Percentiles rank a stretch among this genome's conserved stretches.
Evolutionary conservation across 129 eudicot species (phyloP).

Genomic region (Oenanthe sinensis): DNA sequence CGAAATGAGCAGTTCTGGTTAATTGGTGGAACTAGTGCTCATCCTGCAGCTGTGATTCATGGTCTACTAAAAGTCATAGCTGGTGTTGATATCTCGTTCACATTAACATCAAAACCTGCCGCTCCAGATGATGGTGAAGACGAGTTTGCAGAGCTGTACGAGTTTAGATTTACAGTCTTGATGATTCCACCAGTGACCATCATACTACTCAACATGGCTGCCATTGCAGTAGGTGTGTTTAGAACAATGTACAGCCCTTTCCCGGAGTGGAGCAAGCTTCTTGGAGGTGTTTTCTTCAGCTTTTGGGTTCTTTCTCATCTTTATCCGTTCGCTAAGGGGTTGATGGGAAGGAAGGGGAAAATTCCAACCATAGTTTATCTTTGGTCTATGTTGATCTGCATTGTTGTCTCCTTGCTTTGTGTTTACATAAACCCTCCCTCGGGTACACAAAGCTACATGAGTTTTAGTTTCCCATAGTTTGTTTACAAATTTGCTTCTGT

Average conservation of each 20-base stretch:
- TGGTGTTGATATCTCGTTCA: conserved; percentile 51
- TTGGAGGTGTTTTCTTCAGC: conserved; percentile 69
- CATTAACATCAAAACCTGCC: conserved; percentile 45
- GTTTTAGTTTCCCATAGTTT: conserved; percentile 30
- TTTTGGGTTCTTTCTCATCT: conserved; percentile 64
- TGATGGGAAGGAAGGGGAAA: conserved; percentile 54
- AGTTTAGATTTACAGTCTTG: conserved; percentile 34
- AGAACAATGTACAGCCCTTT: conserved; percentile 59
- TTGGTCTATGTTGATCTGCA: conserved; percentile 53
- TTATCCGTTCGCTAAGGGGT: conserved; percentile 53
- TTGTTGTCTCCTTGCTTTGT: conserved; percentile 40
- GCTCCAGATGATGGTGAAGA: conserved; percentile 47
- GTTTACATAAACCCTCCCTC: conserved; percentile 47
- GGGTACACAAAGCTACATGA: conserved; percentile 25
- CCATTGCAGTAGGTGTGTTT: conserved; percentile 36
- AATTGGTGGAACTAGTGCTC: conserved; percentile 64
- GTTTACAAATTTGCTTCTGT: background rate
- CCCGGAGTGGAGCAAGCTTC: conserved; percentile 61
- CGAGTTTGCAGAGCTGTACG: conserved; percentile 49
- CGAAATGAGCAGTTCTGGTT: conserved; percentile 66
- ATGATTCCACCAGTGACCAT: conserved; percentile 44
- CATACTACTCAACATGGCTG: conserved; percentile 37
- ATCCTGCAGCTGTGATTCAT: conserved; percentile 59
- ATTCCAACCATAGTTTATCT: conserved; percentile 47
- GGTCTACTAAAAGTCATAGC: conserved; percentile 52